phyloP scores from a whole-genome alignment of 2,329 filamentous ascomycete species.

The Colletotrichum orchidophilum region DNA sequence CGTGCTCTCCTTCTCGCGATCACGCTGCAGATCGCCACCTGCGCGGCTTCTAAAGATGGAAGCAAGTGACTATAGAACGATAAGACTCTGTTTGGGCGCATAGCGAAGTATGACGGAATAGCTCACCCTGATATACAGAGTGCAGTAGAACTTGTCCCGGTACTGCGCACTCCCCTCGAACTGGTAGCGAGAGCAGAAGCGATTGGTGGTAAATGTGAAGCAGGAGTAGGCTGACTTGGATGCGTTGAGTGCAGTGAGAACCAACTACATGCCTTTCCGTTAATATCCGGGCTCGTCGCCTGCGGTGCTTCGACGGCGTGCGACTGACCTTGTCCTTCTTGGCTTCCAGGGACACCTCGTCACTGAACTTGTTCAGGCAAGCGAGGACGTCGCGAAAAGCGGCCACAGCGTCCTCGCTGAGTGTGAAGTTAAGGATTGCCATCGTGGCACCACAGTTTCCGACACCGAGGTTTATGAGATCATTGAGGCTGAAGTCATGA shows the following conservation, averaged over 20 bases:
- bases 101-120: neutral
- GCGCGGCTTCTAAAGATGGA: constrained; percentile 78
- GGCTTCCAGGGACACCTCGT: constrained; percentile 80
- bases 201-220: constrained; percentile 71
- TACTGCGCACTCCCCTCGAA: constrained; percentile 65
- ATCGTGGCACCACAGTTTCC: constrained; percentile 45
- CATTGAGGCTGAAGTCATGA: constrained; percentile 52
- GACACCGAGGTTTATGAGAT: constrained; percentile 38
- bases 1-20: constrained; percentile 71
- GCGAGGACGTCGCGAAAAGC: constrained; percentile 77
- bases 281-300: neutral
- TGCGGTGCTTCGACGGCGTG: too few species aligned
- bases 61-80: constrained; percentile 64
- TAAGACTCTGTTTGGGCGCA: neutral
- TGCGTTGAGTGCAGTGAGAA: constrained; percentile 79
- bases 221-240: constrained; percentile 83
- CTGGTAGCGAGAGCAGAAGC: constrained; percentile 79
- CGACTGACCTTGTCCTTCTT: constrained; percentile 69
- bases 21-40: constrained; percentile 64
- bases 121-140: constrained; percentile 74
- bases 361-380: constrained; percentile 82
- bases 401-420: constrained; percentile 77
- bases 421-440: constrained; percentile 75
- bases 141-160: constrained; percentile 75
- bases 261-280: constrained; percentile 59